Conservation (phyloP, 2,329 filamentous ascomycete species). For the Laburnicola sp. region DNA sequence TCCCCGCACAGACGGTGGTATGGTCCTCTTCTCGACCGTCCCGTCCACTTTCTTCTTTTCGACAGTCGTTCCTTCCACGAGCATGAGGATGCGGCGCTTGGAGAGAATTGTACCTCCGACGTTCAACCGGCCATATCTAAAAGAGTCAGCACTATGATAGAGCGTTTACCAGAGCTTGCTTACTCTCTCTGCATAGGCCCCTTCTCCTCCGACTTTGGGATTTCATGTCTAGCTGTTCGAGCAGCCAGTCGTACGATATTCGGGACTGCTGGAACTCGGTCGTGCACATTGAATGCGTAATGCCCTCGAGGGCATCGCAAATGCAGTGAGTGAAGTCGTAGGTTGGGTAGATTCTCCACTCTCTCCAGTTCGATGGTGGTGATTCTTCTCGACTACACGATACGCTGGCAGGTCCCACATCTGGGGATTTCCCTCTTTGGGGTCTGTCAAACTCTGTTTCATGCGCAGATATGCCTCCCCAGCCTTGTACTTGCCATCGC, state of each 20-base stretch:
- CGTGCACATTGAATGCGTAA: slow-evolving; percentile 91
- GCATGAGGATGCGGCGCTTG: slow-evolving; percentile 79
- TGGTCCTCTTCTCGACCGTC: slow-evolving; percentile 41
- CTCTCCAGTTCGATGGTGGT: slow-evolving; percentile 77
- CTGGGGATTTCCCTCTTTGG: slow-evolving; percentile 80
- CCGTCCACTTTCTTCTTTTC: slow-evolving; percentile 51
- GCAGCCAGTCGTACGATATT: slow-evolving; percentile 88
- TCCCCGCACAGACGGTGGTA: slow-evolving; percentile 67
- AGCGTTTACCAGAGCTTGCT: slow-evolving; percentile 39
- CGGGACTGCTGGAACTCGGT: slow-evolving; percentile 86
- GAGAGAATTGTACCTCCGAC: slow-evolving; percentile 83
- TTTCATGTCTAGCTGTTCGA: slow-evolving; percentile 80
- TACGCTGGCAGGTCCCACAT: slow-evolving; percentile 97
- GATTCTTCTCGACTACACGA: slow-evolving; percentile 72
- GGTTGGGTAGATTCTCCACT: slow-evolving; percentile 93
- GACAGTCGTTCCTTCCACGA: slow-evolving; percentile 67
- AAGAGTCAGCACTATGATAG: slow-evolving; percentile 14
- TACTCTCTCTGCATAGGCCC: slow-evolving; percentile 86
- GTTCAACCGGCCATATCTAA: slow-evolving; percentile 67
- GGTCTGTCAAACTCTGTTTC: slow-evolving; percentile 73
- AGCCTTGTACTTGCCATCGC: slow-evolving; percentile 85
- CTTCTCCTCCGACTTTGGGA: slow-evolving; percentile 59
- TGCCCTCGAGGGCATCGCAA: slow-evolving; percentile 88
- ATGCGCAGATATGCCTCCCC: slow-evolving; percentile 84
- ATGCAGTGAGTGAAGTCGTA: slow-evolving; percentile 93